Evolutionary conservation across 441 rosid genomes (phyloP), one percentile per base, ranked within the genome.

Genomic region (Mallotus japonicus): DNA sequence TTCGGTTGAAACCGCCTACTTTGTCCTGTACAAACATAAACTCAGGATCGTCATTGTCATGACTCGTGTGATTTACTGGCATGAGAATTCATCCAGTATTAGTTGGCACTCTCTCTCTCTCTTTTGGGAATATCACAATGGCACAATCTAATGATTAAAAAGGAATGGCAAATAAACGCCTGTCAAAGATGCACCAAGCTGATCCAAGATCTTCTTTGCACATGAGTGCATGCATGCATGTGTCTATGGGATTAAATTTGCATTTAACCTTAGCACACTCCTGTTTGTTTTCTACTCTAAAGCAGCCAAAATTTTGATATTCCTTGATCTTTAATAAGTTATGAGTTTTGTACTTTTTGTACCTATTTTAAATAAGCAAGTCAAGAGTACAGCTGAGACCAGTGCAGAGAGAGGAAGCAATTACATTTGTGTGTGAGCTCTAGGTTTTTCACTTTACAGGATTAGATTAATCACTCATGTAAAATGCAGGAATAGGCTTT

Each of bases 1-100:
- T 72, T 85, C 9, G 97, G 92, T 73, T 91, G 96, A 85, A 92
- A 85, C 73, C 92, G 89, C 80, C 82, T 95, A 81, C 86, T 89
- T 77, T 85, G 84, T 78, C 99, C 99, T 95, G 83, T 56, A 79
- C 63, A 75, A 51, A 75, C 44, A 78, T 54, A 42, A 72, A 67
- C 53, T 74, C 22, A 32, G 64, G 54, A 51, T 73, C 34, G 69
- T 54, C 56, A 58, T 14, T 14, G n/a, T 53, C 40, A 47, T 34
- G n/a, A n/a, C n/a, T n/a, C n/a, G 16, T 40, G 20, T 50, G 62
- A 68, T 15, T 62, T 49, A 60, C 40, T 75, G 40, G 44, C 42
- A 75, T 6, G 3, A 49, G 22, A 62, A 34, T 24, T 63, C 34
- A 11, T 44, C 47, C 42, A 57, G 57, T 46, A 42, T 22, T 49